phyloP scores from a whole-genome alignment of 257 asterid genomes.

The Ajuga chamaepitys region DNA sequence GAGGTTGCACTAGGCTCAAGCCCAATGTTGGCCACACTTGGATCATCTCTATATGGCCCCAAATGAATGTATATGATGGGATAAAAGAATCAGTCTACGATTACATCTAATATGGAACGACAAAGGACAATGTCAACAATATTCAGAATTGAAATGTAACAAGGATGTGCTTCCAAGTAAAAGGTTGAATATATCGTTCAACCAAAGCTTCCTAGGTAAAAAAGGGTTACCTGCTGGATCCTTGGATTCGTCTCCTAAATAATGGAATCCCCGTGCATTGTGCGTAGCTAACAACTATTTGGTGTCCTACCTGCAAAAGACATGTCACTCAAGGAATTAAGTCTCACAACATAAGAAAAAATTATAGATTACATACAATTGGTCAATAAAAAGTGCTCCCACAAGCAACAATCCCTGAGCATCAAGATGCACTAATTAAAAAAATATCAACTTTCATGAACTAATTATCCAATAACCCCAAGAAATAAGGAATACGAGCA shows the following conservation, averaged over 20 bases:
- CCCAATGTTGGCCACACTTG: no score
- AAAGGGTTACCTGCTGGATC: constrained; percentile 75
- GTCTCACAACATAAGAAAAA: constrained; percentile 1
- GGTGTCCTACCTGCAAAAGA: constrained; percentile 83
- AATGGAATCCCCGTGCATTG: constrained; percentile 89
- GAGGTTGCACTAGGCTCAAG: no score
- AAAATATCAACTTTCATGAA: neutral
- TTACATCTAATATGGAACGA: neutral
- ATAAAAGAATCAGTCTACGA: neutral
- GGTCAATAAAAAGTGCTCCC: neutral
- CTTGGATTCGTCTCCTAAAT: constrained; percentile 87
- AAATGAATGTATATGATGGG: neutral
- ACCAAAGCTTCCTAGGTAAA: constrained; percentile 17
- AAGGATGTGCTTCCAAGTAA: neutral
- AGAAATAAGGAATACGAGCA: neutral
- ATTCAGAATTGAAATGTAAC: neutral
- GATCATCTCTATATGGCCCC: no score
- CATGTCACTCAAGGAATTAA: neutral
- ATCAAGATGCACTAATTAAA: neutral
- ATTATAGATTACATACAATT: neutral
- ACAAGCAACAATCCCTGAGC: neutral
- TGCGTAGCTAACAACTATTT: constrained; percentile 76
- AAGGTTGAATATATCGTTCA: neutral
- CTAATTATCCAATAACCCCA: neutral
- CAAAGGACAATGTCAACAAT: neutral